Evolutionary conservation across 2,329 filamentous ascomycete genomes (phyloP), one percentile per base, ranked within the genome.

Genomic region (Phyllosticta paracitricarpa): DNA sequence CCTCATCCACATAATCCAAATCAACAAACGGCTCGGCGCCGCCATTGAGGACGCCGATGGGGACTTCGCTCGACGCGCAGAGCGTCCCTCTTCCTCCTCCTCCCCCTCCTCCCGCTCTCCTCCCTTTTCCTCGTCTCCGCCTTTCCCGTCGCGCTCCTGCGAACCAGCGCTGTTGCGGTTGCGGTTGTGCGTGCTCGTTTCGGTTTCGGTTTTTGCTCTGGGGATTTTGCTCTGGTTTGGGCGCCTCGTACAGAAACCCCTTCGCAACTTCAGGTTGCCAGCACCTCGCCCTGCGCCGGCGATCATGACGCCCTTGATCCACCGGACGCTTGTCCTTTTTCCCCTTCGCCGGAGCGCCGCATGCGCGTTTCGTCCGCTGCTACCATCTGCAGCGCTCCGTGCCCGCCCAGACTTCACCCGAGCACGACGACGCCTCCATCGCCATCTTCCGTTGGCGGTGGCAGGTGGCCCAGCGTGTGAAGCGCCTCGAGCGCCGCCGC

Each of bases 331-430:
- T 1, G 4, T 4, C 5, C 28, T 4, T 30, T 30, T 30, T 6
- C 3, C 6, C 5, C 53, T 25, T 2, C n/a, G n/a, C 9, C 9
- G 55, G 5, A 4, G n/a, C 12, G 17, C 2, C 12, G 35, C 10
- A 51, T 51, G 10, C 19, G 56, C 7, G 61, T 14, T n/a, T 48
- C 35, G 35, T 48, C 35, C 6, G 40, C 40, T 17, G 40, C 59
- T 1, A 71, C 56, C 67, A 73, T 68, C 52, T 73, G 69, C 17
- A 73, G 70, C 2, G 64, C 71, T 2, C 69, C 64, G 54, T 72
- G 69, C 2, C 71, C 70, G 52, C 72, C 72, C 3, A 74, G 64
- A 57, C 64, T 67, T 70, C 71, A 73, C 8, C 72, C 72, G 3
- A 73, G 25, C 1, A 71, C 64, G 2, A 59, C 35, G 48, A 64